These are phyloP conservation scores for Leccinum pellstonianum DNA, from an alignment of 768 basidiomycete species.

Conservation along the genomic window DNA sequence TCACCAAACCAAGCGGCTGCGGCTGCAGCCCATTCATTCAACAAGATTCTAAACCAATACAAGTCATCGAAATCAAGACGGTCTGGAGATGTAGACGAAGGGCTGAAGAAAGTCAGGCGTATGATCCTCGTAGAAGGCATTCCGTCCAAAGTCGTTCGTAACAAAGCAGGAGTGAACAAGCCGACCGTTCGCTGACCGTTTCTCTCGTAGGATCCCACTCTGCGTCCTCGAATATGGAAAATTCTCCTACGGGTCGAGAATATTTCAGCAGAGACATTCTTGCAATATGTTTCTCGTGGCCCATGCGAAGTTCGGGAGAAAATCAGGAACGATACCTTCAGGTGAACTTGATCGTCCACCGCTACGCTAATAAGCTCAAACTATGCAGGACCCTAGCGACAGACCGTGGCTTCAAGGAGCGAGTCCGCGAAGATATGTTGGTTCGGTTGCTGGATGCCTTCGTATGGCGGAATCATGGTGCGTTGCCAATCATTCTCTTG, in stretches of 20 bases:
- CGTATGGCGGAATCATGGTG: constrained; percentile 93
- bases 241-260: constrained; percentile 82
- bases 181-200: constrained; percentile 2
- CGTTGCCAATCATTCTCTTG: constrained; percentile 10
- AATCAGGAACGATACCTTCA: constrained; percentile 95
- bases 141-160: constrained; percentile 71
- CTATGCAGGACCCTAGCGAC: constrained; percentile 77
- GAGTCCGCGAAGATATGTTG: constrained; percentile 95
- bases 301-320: constrained; percentile 89
- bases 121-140: constrained; percentile 91
- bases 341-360: constrained; percentile 44
- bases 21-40: constrained; percentile 68
- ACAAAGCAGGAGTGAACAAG: not conserved
- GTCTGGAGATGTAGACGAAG: constrained; percentile 70
- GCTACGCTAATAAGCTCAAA: not conserved
- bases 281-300: constrained; percentile 77
- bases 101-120: constrained; percentile 79
- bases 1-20: constrained; percentile 28
- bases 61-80: constrained; percentile 66
- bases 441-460: constrained; percentile 96
- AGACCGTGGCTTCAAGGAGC: constrained; percentile 95
- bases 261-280: constrained; percentile 70
- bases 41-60: constrained; percentile 74
- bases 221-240: constrained; percentile 94
- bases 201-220: constrained; percentile 62